These are phyloP conservation scores for Macadamia integrifolia DNA, from an alignment of 164 flowering plant species.

Conservation along the genomic window DNA sequence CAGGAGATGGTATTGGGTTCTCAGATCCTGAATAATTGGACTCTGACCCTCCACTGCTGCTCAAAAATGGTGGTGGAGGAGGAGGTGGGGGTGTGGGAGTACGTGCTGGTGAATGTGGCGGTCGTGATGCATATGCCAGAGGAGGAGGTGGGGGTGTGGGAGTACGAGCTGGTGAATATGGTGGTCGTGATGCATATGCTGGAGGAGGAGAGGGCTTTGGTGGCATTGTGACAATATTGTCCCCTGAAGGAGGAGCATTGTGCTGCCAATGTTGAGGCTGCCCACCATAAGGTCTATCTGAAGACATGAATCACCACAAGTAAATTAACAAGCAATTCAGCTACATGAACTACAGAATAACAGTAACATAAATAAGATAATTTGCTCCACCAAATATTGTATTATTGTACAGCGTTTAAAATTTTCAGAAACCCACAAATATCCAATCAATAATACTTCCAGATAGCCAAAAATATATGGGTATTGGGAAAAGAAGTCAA, in stretches of 20 bases:
- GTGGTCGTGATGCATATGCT: neutral
- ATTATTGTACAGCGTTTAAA: too few relatives aligned
- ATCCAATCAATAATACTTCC: too few relatives aligned
- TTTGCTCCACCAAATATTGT: too few relatives aligned
- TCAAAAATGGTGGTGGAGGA: constrained; percentile 41
- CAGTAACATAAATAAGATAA: too few relatives aligned
- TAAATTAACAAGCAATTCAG: too few relatives aligned
- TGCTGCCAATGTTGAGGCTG: constrained; percentile 60
- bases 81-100: constrained; percentile 16
- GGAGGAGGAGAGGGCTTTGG: constrained; percentile 58
- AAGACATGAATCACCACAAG: neutral
- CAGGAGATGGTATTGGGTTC: constrained; percentile 60
- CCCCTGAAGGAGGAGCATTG: constrained; percentile 43
- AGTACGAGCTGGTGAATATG: neutral
- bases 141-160: constrained; percentile 24
- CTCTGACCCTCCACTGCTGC: constrained; percentile 69
- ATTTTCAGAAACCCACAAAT: too few relatives aligned
- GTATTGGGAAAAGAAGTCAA: too few relatives aligned
- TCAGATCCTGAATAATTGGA: constrained; percentile 63
- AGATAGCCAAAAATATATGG: too few relatives aligned
- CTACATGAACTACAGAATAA: too few relatives aligned
- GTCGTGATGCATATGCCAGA: constrained; percentile 36
- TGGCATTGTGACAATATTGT: constrained; percentile 30
- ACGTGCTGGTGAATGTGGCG: constrained; percentile 26
- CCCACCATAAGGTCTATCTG: constrained; percentile 41